A percentile compares a stretch with the other conserved stretches of the same genome.
phyloP scores from a whole-genome alignment of 1,284 basidiomycete species.

The Kalmanozyma brasiliensis region DNA sequence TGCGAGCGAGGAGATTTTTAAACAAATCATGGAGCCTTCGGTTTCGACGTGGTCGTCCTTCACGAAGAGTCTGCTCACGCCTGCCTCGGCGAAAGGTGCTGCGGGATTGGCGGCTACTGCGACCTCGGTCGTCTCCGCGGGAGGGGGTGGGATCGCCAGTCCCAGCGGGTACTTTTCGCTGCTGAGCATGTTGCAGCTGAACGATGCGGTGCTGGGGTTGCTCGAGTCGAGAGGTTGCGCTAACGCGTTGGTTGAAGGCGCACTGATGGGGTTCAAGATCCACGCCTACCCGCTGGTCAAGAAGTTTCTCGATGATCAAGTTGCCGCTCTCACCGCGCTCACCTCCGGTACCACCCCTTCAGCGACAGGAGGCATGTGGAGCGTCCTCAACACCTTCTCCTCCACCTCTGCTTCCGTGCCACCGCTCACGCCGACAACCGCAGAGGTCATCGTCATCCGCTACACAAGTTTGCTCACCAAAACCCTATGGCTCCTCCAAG shows the following conservation, averaged over 20 bases:
- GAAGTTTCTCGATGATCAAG: slow-evolving; percentile 51
- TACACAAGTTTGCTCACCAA: slow-evolving; percentile 38
- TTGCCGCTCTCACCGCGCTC: slow-evolving; percentile 32
- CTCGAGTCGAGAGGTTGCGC: slow-evolving; percentile 31
- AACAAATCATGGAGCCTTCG: slow-evolving; percentile 64
- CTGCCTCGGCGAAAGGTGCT: slow-evolving; percentile 11
- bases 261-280: slow-evolving; percentile 58
- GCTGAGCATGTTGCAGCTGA: slow-evolving; percentile 47
- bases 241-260: slow-evolving; percentile 40
- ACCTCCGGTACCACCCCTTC: slow-evolving; percentile 9
- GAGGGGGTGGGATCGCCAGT: not conserved
- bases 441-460: slow-evolving; percentile 10
- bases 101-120: slow-evolving; percentile 5
- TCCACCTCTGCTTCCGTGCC: not conserved
- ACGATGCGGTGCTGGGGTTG: slow-evolving; percentile 38
- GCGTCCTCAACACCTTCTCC: slow-evolving; percentile 5
- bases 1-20: slow-evolving; percentile 60
- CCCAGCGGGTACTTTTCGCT: slow-evolving; percentile 35
- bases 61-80: slow-evolving; percentile 33
- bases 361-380: slow-evolving; percentile 5
- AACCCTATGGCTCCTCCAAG: slow-evolving; percentile 19
- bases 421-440: not conserved
- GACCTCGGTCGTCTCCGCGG: slow-evolving; percentile 3
- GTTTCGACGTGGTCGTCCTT: slow-evolving; percentile 45
- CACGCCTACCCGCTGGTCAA: slow-evolving; percentile 55